Base-by-base conservation (phyloP, 2,329 filamentous ascomycete genomes). In the Fusarium azukiicola region DNA sequence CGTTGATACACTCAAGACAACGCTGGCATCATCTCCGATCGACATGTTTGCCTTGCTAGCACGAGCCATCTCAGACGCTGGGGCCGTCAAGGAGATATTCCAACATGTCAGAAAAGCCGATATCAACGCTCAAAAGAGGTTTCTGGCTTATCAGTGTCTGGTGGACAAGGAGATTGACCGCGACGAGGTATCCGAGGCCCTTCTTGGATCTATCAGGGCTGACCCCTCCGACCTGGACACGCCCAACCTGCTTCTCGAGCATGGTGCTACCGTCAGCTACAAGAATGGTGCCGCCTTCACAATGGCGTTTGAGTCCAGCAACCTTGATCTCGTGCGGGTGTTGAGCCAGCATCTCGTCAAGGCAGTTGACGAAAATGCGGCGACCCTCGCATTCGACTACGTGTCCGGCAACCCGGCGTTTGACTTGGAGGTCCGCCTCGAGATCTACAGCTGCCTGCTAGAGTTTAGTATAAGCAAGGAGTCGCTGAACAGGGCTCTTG, bases 361-460 rank as follows among this genome's bases (percentile, higher is more conserved):
- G 6, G 58, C 44, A 7, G 52, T 54, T 0, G 49, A 76, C 13
- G 56, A 69, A 6, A 67, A 54, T 1, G 54, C 74, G 10, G 74
- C 74, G 1, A 70, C 42, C 6, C 63, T 67, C 0, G 44, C 75
- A 5, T 77, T 77, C 14, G 66, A 74, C 1, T 47, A 76, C 17
- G 69, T 75, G 1, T 54, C 50, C 6, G 8, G 54, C 8, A 67
- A 63, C 6, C 23, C 23, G 2, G 52, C 66, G 0, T 3, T 74
- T 2, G 50, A 76, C 9, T 52, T 63, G 8, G 40, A 19, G 4
- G 21, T 70, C 16, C 74, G 74, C 1, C 56, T 46, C 0, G 67
- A 50, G 10, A 76, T 76, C 2, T 76, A 77, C 56, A 58, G 10
- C 13, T 73, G 21, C 32, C 50, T 76, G 8, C 58, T 74, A 6